Evolutionary conservation across 1,284 basidiomycete genomes (phyloP), one percentile per base, ranked within the genome.

Genomic region (Trichosporon asahii): DNA sequence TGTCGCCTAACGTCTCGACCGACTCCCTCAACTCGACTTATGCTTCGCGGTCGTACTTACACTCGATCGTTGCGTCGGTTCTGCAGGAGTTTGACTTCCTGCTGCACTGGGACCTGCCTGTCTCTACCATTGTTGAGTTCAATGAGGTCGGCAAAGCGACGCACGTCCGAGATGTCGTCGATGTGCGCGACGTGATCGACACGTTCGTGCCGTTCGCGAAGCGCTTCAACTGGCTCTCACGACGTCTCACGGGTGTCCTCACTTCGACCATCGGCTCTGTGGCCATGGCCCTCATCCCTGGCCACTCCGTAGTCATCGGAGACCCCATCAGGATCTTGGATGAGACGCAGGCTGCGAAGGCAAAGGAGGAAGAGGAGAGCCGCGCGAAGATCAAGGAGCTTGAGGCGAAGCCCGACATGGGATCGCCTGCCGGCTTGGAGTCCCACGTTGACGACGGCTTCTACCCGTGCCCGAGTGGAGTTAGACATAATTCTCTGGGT

Each of bases 111-210:
- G 77, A 80, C 53, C 68, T 84, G 35, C 78, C 77, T 8, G 70
- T 84, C 21, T 76, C 77, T 4, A 84, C 82, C 5, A 72, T 80
- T 31, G 79, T 84, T 23, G 77, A 82, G 67, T 82, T 84, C 72
- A 84, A 84, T 71, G 82, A 84, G 70, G 78, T 79, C 57, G 80
- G 82, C 66, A 81, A 80, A 73, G 80, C 80, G 1, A 80, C 78
- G 6, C 78, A 80, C 53, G 73, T 84, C 3, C 76, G 82, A 33
- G 82, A 84, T 68, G 68, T 77, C 2, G 75, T 84, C 53, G 81
- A 83, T 68, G 69, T 84, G 11, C 74, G 78, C 64, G 81, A 84
- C 66, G 71, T 77, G 9, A 74, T 81, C 60, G 81, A 84, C 70
- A 78, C 78, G 6, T 73, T 84, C 44, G 79, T 84, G 5, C 82